phyloP scores from a whole-genome alignment of 495 filamentous ascomycete genomes.

The Tuber brumale region DNA sequence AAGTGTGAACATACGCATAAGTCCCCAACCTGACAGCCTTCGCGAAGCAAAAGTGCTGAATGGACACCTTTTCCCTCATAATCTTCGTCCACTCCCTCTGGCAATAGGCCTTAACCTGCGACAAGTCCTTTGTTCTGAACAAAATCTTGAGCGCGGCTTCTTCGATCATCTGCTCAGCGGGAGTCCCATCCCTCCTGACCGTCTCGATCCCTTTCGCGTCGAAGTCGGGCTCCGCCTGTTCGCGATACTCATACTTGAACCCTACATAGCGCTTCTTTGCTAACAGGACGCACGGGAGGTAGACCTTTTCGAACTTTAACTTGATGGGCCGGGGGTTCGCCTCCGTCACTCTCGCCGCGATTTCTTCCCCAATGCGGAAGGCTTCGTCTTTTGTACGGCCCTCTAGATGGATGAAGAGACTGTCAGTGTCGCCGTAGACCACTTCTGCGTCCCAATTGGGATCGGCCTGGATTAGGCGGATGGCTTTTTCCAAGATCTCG shows the following conservation, averaged over 20 bases:
- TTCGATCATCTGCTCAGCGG: constrained; percentile 94
- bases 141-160: constrained; percentile 85
- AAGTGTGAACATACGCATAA: constrained; percentile 48
- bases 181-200: constrained; percentile 86
- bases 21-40: constrained; percentile 84
- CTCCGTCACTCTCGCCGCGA: constrained; percentile 78
- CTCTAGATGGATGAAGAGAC: constrained; percentile 85
- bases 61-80: constrained; percentile 76
- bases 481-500: constrained; percentile 90
- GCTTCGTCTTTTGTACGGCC: constrained; percentile 80
- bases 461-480: constrained; percentile 82
- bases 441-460: constrained; percentile 88
- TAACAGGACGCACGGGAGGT: constrained; percentile 84
- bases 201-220: constrained; percentile 99
- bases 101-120: constrained; percentile 84
- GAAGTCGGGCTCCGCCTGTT: constrained; percentile 78
- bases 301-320: constrained; percentile 98
- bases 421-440: constrained; percentile 97
- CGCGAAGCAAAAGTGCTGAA: constrained; percentile 95
- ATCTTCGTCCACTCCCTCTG: constrained; percentile 87
- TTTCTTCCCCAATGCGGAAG: constrained; percentile 87
- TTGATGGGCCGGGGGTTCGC: constrained; percentile 90
- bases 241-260: constrained; percentile 82
- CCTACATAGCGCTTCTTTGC: constrained; percentile 98
- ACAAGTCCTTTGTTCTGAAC: constrained; percentile 83